Base-by-base conservation (phyloP, 768 basidiomycete species). In the Rhodotorula babjevae region DNA sequence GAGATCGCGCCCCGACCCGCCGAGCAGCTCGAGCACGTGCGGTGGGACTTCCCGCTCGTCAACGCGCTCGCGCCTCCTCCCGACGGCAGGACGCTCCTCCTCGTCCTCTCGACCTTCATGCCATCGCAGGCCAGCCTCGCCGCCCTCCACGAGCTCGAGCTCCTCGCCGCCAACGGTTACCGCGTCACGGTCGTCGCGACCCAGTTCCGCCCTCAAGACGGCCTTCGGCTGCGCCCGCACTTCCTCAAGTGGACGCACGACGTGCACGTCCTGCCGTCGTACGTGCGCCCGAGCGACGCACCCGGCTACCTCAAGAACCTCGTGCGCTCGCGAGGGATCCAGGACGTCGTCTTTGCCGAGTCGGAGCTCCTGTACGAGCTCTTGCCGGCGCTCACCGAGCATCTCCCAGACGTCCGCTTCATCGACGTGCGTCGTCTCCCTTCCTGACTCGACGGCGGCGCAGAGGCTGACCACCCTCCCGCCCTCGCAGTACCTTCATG, bases 101-200 rank as follows among this genome's bases (percentile, higher is more conserved):
- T 69, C 63, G 50, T 69, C 62, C 53, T 69, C 8, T 62, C 68
- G 2, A 57, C 63, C 33, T 50, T 69, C 40, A 18, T 15, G 29
- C 29, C 55, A 2, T 15, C 50, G 23, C 49, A 14, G 9, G 59
- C 63, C 4, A 53, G 56, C 25, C 65, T 44, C 14, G 40, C 63
- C 23, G 74, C 74, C 11, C 60, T 75, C 11, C 69, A 60, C n/a
- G 64, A 68, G 67, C 49, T 71, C 50, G 65, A 75, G 46, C 59
- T 69, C 21, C 59, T 68, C 56, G 63, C 74, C 11, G 61, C 60
- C n/a, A 40, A 61, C 31, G 74, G 74, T 1, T 75, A 71, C 64
- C 68, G 74, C 59, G 69, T 75, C 52, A 75, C 74, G 27, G 74
- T 75, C 49, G 67, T 68, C 21, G 71, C 69, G 63, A 75, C 74